phyloP scores from a whole-genome alignment of 805 yeast genomes.

The Isabelozyma pseudorhagii region DNA sequence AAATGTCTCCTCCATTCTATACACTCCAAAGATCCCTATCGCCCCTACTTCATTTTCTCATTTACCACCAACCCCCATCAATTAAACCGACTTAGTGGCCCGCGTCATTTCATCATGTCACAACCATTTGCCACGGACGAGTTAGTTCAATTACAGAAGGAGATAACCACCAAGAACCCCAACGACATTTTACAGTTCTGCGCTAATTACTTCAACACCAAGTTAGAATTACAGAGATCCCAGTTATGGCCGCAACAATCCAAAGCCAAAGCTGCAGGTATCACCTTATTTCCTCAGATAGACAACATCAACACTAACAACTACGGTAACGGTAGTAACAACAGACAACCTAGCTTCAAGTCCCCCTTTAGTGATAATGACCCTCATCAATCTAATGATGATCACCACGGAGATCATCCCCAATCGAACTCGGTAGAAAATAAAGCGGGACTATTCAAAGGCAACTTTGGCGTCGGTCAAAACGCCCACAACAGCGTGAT shows the following conservation, averaged over 20 bases:
- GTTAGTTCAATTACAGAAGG: constrained; percentile 61
- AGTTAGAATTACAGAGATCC: constrained; percentile 58
- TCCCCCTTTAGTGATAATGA: constrained; percentile 63
- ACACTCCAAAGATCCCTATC: neutral
- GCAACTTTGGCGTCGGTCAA: constrained; percentile 17
- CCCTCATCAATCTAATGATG: constrained; percentile 43
- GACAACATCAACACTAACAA: constrained; percentile 31
- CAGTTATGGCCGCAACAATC: constrained; percentile 49
- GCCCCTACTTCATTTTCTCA: neutral
- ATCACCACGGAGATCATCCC: neutral
- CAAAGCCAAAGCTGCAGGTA: constrained; percentile 49
- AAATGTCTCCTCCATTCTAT: neutral
- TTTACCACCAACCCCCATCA: neutral
- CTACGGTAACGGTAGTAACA: constrained; percentile 23
- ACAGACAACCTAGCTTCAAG: constrained; percentile 49
- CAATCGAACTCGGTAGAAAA: neutral
- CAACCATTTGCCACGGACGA: constrained; percentile 38
- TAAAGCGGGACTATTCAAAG: constrained; percentile 21
- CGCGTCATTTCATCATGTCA: constrained; percentile 1
- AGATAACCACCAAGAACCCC: constrained; percentile 52
- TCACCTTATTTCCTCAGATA: constrained; percentile 42
- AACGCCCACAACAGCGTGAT: constrained; percentile 1
- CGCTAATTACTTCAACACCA: constrained; percentile 64
- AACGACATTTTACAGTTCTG: constrained; percentile 71
- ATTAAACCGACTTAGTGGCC: neutral